Percentiles rank a stretch among this genome's conserved stretches.
Conservation (phyloP, 1,139 yeast genomes). For the Debaryomyces sp. region DNA sequence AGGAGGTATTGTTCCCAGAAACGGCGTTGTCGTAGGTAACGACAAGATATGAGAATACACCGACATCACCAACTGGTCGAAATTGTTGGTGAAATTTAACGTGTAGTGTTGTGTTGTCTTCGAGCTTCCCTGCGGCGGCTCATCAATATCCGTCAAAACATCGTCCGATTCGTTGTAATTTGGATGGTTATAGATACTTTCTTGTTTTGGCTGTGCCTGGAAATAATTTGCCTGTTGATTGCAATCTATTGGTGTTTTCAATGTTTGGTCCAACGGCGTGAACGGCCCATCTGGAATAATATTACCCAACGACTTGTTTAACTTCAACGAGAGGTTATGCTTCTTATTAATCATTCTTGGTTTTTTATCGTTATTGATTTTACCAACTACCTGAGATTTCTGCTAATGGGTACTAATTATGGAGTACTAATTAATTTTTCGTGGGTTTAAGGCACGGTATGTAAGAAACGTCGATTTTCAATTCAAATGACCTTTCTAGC, state of each 20-base stretch:
- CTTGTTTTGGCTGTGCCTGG: slow-evolving; percentile 8
- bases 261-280: slow-evolving; percentile 50
- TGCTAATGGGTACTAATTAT: slow-evolving; percentile 2
- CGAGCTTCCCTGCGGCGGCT: slow-evolving; percentile 20
- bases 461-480: neutral
- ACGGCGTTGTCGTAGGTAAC: slow-evolving; percentile 51
- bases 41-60: slow-evolving; percentile 39
- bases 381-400: neutral
- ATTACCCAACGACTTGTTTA: slow-evolving; percentile 31
- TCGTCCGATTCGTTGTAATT: slow-evolving; percentile 47
- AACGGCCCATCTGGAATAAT: slow-evolving; percentile 35
- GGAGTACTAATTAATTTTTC: neutral
- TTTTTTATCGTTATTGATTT: neutral
- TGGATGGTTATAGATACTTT: slow-evolving; percentile 31
- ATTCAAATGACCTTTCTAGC: neutral
- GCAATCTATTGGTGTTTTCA: slow-evolving; percentile 42
- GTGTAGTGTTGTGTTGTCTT: slow-evolving; percentile 36
- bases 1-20: slow-evolving; percentile 46
- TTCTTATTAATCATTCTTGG: slow-evolving; percentile 29
- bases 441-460: slow-evolving; percentile 2
- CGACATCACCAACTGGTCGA: slow-evolving; percentile 42
- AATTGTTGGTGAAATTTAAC: slow-evolving; percentile 36
- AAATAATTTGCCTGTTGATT: slow-evolving; percentile 2
- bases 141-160: slow-evolving; percentile 44
- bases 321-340: slow-evolving; percentile 31